phyloP scores from a whole-genome alignment of 495 filamentous ascomycete genomes.

The Daldinia caldariorum region DNA sequence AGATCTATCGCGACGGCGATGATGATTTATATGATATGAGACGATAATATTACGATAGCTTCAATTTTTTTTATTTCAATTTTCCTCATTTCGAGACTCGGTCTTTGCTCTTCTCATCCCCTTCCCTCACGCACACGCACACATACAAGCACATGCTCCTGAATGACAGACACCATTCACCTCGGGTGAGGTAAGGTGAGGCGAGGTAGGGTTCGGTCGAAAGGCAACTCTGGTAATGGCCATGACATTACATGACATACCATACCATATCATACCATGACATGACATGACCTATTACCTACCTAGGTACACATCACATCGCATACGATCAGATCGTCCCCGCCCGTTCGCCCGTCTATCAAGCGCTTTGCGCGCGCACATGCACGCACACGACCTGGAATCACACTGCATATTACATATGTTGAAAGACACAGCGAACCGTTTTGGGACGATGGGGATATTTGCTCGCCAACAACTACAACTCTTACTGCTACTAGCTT shows the following conservation, averaged over 20 bases:
- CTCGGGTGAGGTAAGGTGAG: neutral
- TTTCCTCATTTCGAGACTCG: too few species aligned
- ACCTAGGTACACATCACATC: too few species aligned
- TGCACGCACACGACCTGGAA: too few species aligned
- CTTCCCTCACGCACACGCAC: neutral
- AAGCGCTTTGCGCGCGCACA: too few species aligned
- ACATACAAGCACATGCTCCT: neutral
- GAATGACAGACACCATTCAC: neutral
- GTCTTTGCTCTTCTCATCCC: neutral
- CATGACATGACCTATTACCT: too few species aligned
- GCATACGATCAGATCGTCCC: too few species aligned
- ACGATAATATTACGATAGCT: constrained; percentile 23
- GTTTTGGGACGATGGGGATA: too few species aligned
- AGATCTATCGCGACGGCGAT: constrained; percentile 39
- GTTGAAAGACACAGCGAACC: neutral
- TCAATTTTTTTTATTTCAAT: neutral
- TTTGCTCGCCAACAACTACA: too few species aligned
- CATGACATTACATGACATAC: neutral
- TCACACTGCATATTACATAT: neutral
- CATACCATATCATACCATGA: too few species aligned
- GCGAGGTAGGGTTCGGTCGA: constrained; percentile 17
- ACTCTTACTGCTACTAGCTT: neutral
- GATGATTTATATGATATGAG: constrained; percentile 3
- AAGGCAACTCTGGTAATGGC: constrained; percentile 1
- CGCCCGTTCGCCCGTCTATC: too few species aligned